Evolutionary conservation across 257 asterid species (phyloP).

Genomic region (Penstemon barbatus): DNA sequence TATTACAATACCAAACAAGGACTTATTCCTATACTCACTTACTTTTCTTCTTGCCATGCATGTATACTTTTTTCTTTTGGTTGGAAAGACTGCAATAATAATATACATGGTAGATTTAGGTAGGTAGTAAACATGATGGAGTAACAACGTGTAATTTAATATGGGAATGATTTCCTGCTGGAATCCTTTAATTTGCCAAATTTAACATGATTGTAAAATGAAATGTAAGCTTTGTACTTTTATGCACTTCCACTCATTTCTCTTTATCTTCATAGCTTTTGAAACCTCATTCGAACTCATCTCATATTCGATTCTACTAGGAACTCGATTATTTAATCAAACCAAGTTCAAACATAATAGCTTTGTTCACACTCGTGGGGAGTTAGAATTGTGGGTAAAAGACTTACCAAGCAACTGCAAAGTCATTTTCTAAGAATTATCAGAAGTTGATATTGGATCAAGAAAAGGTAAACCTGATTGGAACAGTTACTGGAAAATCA

Average conservation of each 20-base stretch:
- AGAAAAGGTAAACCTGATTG: not conserved
- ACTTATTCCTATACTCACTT: not conserved
- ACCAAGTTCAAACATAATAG: no score
- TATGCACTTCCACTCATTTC: not conserved
- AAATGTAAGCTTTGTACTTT: not conserved
- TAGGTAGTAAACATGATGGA: not conserved
- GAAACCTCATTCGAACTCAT: no score
- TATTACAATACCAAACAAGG: constrained; percentile 29
- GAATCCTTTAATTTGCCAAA: not conserved
- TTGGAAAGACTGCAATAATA: not conserved
- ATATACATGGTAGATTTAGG: not conserved
- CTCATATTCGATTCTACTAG: no score
- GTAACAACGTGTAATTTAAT: not conserved
- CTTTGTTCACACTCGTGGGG: no score
- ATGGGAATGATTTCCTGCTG: not conserved
- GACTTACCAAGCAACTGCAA: not conserved
- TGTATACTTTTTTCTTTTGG: not conserved
- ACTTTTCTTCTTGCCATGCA: not conserved
- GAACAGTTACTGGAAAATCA: no score
- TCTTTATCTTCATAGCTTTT: no score
- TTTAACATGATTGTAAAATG: not conserved
- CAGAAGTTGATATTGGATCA: not conserved
- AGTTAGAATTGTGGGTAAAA: no score
- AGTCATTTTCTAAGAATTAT: not conserved
- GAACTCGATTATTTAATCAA: no score